Evolutionary conservation across 208 protist species (phyloP).

Genomic region (Trypanosoma rangeli): DNA sequence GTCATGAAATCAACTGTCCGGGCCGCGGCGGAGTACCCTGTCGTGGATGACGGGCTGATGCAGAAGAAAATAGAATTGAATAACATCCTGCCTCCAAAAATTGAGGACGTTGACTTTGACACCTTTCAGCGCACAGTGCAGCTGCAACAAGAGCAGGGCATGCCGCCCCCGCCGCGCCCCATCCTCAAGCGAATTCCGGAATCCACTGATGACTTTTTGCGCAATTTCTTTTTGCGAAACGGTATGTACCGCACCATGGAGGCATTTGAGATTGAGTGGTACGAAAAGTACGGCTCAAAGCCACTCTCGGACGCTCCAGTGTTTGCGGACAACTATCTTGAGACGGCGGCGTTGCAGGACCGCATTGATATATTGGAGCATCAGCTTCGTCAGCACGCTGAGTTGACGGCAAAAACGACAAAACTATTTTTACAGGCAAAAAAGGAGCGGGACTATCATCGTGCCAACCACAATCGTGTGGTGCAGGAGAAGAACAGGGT

Average conservation of each 20-base stretch:
- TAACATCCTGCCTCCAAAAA: constrained; percentile 22
- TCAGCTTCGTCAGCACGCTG: constrained; percentile 77
- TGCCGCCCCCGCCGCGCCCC: constrained; percentile 74
- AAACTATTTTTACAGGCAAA: constrained; percentile 78
- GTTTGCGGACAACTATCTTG: constrained; percentile 85
- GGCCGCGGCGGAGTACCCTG: not conserved
- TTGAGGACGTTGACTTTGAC: constrained; percentile 63
- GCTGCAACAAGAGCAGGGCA: constrained; percentile 43
- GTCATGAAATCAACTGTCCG: constrained; percentile 8
- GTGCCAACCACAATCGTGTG: constrained; percentile 82
- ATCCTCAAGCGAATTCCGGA: constrained; percentile 87
- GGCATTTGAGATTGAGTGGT: constrained; percentile 90
- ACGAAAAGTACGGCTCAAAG: constrained; percentile 54
- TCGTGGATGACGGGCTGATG: not conserved
- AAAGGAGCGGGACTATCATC: constrained; percentile 91
- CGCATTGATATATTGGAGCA: constrained; percentile 75
- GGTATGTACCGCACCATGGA: constrained; percentile 80
- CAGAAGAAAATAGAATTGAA: not conserved
- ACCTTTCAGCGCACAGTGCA: constrained; percentile 54
- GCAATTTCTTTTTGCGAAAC: constrained; percentile 90
- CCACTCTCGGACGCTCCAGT: constrained; percentile 53
- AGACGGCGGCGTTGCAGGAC: constrained; percentile 79
- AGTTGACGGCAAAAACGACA: constrained; percentile 73
- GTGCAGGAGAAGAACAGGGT: constrained; percentile 88
- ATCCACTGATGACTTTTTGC: constrained; percentile 92